Conservation (phyloP, 257 asterid species). For the Solanum stenotomum region DNA sequence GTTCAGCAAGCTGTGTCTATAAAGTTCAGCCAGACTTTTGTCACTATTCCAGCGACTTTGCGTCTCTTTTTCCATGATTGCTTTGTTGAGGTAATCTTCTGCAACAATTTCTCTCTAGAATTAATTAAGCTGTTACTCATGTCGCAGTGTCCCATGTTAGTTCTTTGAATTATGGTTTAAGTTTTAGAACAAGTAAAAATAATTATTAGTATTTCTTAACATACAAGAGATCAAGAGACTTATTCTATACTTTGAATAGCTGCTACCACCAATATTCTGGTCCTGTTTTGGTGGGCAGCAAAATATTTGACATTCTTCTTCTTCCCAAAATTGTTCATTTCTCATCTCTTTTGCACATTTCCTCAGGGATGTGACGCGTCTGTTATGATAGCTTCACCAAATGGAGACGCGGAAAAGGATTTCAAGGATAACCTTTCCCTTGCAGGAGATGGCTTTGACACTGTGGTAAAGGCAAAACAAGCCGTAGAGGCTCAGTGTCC, state of each 20-base stretch:
- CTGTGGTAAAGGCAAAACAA: conserved; percentile 51
- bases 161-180: background rate
- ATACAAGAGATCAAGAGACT: background rate
- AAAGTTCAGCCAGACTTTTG: conserved; percentile 39
- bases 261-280: background rate
- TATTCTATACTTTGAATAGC: background rate
- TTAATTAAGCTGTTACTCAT: background rate
- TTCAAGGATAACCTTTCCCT: conserved; percentile 55
- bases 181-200: background rate
- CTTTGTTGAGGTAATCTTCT: conserved; percentile 41
- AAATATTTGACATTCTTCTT: background rate
- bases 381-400: conserved; percentile 48
- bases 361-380: conserved; percentile 80
- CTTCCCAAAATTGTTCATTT: background rate
- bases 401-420: conserved; percentile 56
- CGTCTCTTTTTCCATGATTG: conserved; percentile 80
- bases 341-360: background rate
- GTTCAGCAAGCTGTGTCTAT: conserved; percentile 29
- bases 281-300: background rate
- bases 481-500: conserved; percentile 74
- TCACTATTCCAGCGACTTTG: conserved; percentile 59
- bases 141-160: background rate
- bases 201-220: background rate
- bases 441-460: conserved; percentile 78
- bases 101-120: background rate